Evolutionary conservation across 257 asterid genomes (phyloP), one percentile per base, ranked within the genome.

Genomic region (Thymus mandschuricus): DNA sequence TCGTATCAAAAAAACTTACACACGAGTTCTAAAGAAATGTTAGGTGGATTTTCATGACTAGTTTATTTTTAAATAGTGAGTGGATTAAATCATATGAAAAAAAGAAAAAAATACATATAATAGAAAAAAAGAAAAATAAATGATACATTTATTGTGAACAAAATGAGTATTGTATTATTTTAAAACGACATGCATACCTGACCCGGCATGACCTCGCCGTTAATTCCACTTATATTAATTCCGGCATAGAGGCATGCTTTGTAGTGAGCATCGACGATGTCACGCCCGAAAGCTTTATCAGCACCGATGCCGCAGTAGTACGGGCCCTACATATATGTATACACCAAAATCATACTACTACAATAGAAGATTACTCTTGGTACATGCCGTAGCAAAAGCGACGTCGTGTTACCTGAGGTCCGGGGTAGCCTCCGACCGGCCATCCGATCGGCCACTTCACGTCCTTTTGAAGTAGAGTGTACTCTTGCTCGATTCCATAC

Each of bases 141-240:
- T n/a, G n/a, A n/a, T n/a, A n/a, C 43, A 38, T 38, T 38, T 38
- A 6, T 38, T 3, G 6, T 6, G 4, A 38, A 38, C 43, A 38
- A 38, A 50, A 0, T 52, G 87, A 44, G 12, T 3, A 44, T 2
- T 11, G 10, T 48, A 48, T 12, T 48, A 48, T 48, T 48, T 4
- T 1, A 13, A 15, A 1, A 5, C 57, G 4, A 51, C 15, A 15
- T 5, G 1, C 31, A 2, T 52, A 52, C 96, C 86, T 90, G 97
- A 6, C 88, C 97, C 0, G 97, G 97, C 97, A 90, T 90, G 10
- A 90, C 97, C 67, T 90, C 96, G 10, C 90, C 97, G 28, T 90
- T 90, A 59, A 87, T 84, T 34, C 97, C 97, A 11, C 88, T 83
- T 2, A 90, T 85, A 78, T 85, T 88, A 31, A 90, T 86, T n/a